Percentiles rank a stretch among this genome's conserved stretches.
Evolutionary conservation across 176 grass and related monocot species (phyloP).

Genomic region (Oryza nivara): DNA sequence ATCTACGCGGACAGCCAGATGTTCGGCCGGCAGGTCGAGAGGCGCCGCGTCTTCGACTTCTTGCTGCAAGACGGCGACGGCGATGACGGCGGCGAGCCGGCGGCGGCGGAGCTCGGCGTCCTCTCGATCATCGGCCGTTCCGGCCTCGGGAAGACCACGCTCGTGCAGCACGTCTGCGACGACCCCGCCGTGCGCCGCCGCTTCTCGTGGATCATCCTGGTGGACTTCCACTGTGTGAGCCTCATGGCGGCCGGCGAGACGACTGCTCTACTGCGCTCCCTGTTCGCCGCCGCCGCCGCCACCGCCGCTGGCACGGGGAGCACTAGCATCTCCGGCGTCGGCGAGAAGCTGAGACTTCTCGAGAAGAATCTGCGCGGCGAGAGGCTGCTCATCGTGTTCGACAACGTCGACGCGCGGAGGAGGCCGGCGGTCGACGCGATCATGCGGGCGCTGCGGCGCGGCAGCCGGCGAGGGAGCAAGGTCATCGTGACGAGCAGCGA

Average conservation of each 20-base stretch:
- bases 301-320: not conserved
- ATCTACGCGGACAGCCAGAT: slow-evolving; percentile 37
- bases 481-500: slow-evolving; percentile 27
- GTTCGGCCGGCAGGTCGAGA: slow-evolving; percentile 11
- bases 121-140: slow-evolving; percentile 3
- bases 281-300: not conserved
- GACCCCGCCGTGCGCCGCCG: slow-evolving; percentile 34
- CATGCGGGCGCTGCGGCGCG: slow-evolving; percentile 16
- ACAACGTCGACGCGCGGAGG: slow-evolving; percentile 13
- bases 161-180: slow-evolving; percentile 38
- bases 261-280: not conserved
- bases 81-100: not conserved
- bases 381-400: slow-evolving; percentile 37
- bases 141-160: slow-evolving; percentile 32
- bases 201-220: slow-evolving; percentile 17
- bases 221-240: slow-evolving; percentile 43
- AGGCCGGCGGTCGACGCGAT: slow-evolving; percentile 26
- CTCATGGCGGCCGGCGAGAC: slow-evolving; percentile 24
- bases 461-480: slow-evolving; percentile 30
- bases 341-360: not conserved
- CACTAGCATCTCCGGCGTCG: not conserved
- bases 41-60: slow-evolving; percentile 30
- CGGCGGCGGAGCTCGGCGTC: not conserved
- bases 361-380: not conserved
- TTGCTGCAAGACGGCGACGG: slow-evolving; percentile 5